Conservation (phyloP, 2,329 filamentous ascomycete genomes). For the Hypoxylon sp. region DNA sequence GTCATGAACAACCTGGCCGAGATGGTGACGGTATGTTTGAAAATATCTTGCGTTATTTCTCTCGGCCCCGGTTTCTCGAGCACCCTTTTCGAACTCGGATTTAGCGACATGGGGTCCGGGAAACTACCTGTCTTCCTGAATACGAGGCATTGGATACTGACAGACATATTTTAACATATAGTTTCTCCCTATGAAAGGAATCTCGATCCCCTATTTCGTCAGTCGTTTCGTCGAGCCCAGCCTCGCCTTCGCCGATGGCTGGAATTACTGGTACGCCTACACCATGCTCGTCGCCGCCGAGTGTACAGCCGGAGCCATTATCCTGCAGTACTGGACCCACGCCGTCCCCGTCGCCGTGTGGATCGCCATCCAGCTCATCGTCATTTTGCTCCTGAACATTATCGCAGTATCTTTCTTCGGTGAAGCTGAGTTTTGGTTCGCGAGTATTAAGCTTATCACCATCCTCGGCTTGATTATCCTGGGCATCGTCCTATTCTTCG, state of each 20-base stretch:
- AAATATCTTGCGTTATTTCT: not conserved
- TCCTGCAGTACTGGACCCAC: conserved; percentile 73
- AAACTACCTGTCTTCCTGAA: not conserved
- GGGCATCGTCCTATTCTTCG: conserved; percentile 69
- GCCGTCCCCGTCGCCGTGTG: conserved; percentile 68
- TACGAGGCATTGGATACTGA: not conserved
- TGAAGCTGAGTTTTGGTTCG: conserved; percentile 74
- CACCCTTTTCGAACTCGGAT: not conserved
- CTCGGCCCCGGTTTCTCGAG: not conserved
- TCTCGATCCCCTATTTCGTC: conserved; percentile 70
- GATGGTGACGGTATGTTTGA: conserved; percentile 60
- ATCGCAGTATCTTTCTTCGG: conserved; percentile 71
- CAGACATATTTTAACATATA: not conserved
- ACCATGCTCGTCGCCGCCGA: conserved; percentile 71
- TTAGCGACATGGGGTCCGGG: not conserved
- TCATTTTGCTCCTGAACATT: conserved; percentile 70
- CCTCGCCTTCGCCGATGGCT: conserved; percentile 70
- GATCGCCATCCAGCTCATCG: conserved; percentile 70
- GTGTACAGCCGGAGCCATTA: conserved; percentile 69
- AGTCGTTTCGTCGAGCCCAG: conserved; percentile 69
- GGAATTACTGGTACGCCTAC: conserved; percentile 76
- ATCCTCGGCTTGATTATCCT: conserved; percentile 71
- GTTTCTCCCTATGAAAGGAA: conserved; percentile 69
- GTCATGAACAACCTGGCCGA: conserved; percentile 70
- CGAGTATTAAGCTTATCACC: conserved; percentile 71